Percentiles rank a stretch among this genome's conserved stretches.
phyloP scores from a whole-genome alignment of 345 rosid genomes.

The Aethionema arabicum region DNA sequence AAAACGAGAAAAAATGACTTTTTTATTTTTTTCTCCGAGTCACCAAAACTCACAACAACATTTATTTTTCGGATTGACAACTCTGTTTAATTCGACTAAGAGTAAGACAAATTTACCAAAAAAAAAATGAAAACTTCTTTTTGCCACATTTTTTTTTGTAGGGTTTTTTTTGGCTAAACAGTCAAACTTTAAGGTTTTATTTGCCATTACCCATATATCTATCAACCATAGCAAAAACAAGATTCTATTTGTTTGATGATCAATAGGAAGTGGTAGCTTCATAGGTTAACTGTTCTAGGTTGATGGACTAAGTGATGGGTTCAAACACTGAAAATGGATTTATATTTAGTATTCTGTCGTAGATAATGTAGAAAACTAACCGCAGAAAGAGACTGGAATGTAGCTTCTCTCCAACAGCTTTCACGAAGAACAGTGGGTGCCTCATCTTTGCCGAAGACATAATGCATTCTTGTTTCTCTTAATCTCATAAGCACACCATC shows the following conservation, averaged over 20 bases:
- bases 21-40: too few relatives aligned
- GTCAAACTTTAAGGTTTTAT: too few relatives aligned
- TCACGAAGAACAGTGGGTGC: conserved; percentile 71
- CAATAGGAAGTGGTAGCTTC: background rate
- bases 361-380: conserved; percentile 45
- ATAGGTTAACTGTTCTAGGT: background rate
- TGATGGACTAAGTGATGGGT: background rate
- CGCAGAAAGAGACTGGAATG: conserved; percentile 65
- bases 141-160: too few relatives aligned
- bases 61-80: too few relatives aligned
- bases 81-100: too few relatives aligned
- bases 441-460: conserved; percentile 49
- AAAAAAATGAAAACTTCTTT: too few relatives aligned
- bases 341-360: conserved; percentile 1
- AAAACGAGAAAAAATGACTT: too few relatives aligned
- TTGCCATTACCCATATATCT: background rate
- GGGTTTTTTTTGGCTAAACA: too few relatives aligned
- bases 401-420: conserved; percentile 92
- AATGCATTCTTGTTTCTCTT: conserved; percentile 91
- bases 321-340: conserved; percentile 3
- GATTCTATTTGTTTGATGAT: conserved; percentile 10
- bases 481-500: conserved; percentile 95
- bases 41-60: too few relatives aligned
- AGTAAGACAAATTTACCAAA: too few relatives aligned
- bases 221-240: background rate